Evolutionary conservation across 345 rosid genomes (phyloP), one percentile per base, ranked within the genome.

Genomic region (Eucalyptus globulus): DNA sequence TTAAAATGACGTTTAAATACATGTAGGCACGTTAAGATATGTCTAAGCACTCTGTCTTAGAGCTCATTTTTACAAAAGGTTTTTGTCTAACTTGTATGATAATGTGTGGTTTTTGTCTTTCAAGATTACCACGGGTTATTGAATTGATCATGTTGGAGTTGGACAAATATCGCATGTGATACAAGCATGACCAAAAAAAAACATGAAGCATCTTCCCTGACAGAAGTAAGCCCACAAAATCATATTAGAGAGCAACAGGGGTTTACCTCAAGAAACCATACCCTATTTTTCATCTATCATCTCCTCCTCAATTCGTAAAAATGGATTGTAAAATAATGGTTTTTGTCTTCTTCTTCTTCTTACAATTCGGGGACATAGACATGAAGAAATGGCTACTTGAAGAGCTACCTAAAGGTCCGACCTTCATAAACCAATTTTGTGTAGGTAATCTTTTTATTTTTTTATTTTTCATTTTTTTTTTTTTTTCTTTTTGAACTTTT

Each of bases 401-500:
- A 72, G 44, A 4, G 14, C 26, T 34, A 34, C 26, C 24, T 37
- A 34, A 22, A 72, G 3, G 44, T 21, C 26, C 14, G 21, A 72
- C 11, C 4, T 11, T 37, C 14, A 10, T 34, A 19, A 72, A 72
- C 4, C 45, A 24, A 53, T 19, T 53, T 7, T 53, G 5, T 21
- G 26, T 4, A 53, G 11, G 26, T 2, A 53, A 19, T 0, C 4
- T 53, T 21, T 21, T 19, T n/a, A n/a, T n/a, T n/a, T n/a, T n/a
- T n/a, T n/a, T n/a, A n/a, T n/a, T n/a, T n/a, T n/a, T n/a, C n/a
- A n/a, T n/a, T n/a, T n/a, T n/a, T n/a, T n/a, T n/a, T n/a, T n/a
- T n/a, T n/a, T n/a, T n/a, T n/a, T n/a, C n/a, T n/a, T n/a, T n/a
- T 21, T 53, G 10, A 53, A 19, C 2, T 53, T 19, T 53, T 53